Evolutionary conservation across 2,329 filamentous ascomycete species (phyloP), one percentile per base, ranked within the genome.

Genomic region (Juglanconis sp.): DNA sequence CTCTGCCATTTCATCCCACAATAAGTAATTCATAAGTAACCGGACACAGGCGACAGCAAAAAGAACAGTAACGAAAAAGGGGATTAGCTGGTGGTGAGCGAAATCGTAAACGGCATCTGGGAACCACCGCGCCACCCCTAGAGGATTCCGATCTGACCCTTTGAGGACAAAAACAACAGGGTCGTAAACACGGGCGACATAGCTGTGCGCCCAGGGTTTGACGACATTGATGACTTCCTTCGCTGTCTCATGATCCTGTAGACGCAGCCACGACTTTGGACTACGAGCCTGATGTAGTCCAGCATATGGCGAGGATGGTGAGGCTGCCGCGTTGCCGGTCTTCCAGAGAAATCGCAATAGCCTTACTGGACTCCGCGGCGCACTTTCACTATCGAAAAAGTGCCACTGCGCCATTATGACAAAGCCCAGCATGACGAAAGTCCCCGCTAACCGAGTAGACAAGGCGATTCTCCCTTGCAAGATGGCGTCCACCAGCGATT

Each of bases 231-330:
- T 91, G 15, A 93, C 82, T 68, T 93, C 90, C 42, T 83, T 83
- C 2, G 89, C 90, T 1, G 89, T 92, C 68, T 91, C 88, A 66
- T 92, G 89, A 66, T 93, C 90, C 70, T 93, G 90, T 59, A 92
- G 79, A 32, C 84, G 82, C 53, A 93, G 78, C 90, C 90, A 94
- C 15, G 90, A 88, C 4, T 82, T 86, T 1, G 88, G 90, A n/a
- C 87, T 90, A 62, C 90, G 81, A 2, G 88, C 89, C 69, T 91
- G 89, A 67, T 93, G 87, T 62, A 92, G 82, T 30, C 83, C 81
- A 10, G 86, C 79, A 2, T 86, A 78, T 3, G 82, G 70, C 2
- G 81, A 71, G 17, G 76, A 70, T 32, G 71, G 67, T 34, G 73
- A 66, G 3, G 62, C 57, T 34, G 60, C 65, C 6, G 62, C 64